These are phyloP conservation scores for Potentilla sterilis DNA, from an alignment of 306 rosid species.

Conservation along the genomic window DNA sequence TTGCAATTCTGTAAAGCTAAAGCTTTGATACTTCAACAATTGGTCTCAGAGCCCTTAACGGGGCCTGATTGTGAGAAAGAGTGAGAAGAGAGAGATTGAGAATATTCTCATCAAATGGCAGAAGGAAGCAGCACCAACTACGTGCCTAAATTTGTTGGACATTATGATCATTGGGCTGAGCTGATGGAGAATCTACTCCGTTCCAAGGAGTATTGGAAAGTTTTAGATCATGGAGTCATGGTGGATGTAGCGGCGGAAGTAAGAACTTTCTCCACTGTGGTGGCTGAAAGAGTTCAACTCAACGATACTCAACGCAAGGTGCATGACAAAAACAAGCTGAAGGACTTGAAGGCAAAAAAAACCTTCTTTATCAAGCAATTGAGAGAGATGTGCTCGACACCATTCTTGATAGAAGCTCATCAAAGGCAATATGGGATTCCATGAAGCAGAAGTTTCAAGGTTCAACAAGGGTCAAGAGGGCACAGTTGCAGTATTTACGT, in stretches of 20 bases:
- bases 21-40: background rate
- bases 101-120: background rate
- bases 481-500: background rate
- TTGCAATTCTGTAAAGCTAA: too few species aligned
- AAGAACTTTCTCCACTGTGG: too few species aligned
- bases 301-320: background rate
- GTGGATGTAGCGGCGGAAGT: background rate
- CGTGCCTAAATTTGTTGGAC: background rate
- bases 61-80: background rate
- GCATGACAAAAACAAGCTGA: background rate
- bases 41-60: background rate
- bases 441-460: too few species aligned
- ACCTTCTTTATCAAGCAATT: too few species aligned
- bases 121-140: background rate
- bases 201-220: background rate
- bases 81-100: background rate
- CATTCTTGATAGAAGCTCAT: too few species aligned
- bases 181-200: background rate
- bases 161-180: constrained; percentile 8
- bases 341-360: constrained; percentile 11
- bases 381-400: too few species aligned
- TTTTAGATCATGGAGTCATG: background rate
- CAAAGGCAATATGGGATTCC: too few species aligned
- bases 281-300: too few species aligned
- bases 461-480: too few species aligned